A percentile compares a stretch with the other conserved stretches of the same genome.
Evolutionary conservation across 1,139 yeast species (phyloP).

Genomic region (Diutina sp.): DNA sequence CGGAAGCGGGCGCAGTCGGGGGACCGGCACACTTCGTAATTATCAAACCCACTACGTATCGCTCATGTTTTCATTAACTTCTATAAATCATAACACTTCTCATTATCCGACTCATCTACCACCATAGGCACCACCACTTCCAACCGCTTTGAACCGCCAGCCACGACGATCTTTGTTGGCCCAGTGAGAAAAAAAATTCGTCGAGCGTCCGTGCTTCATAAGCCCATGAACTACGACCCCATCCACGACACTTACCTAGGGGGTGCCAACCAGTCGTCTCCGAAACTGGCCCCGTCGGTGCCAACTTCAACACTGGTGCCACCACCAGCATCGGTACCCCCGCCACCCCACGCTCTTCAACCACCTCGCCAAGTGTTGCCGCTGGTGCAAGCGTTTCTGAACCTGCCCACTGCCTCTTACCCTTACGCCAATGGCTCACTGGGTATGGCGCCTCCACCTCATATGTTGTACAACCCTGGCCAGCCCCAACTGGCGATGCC

Average conservation of each 20-base stretch:
- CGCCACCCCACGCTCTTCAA: background rate
- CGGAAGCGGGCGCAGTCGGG: background rate
- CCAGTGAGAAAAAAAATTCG: background rate
- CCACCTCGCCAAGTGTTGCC: background rate
- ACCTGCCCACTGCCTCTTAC: background rate
- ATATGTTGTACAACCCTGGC: background rate
- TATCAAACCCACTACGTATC: background rate
- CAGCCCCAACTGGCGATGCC: background rate
- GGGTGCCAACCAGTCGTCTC: background rate
- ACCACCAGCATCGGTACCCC: background rate
- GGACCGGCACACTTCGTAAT: background rate
- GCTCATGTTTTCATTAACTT: background rate
- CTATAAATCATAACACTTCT: background rate
- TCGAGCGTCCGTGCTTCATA: background rate
- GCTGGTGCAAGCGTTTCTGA: background rate
- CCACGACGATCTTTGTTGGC: background rate
- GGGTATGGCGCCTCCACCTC: background rate
- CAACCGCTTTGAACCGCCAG: background rate
- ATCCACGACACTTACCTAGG: constrained; percentile 6
- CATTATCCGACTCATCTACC: background rate
- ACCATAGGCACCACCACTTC: background rate
- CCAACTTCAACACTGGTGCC: background rate
- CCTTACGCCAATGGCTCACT: background rate
- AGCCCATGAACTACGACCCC: constrained; percentile 8
- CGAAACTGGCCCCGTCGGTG: background rate